phyloP scores from a whole-genome alignment of 371 early-diverging fungal species.

The Syncephalastrum contaminatum region DNA sequence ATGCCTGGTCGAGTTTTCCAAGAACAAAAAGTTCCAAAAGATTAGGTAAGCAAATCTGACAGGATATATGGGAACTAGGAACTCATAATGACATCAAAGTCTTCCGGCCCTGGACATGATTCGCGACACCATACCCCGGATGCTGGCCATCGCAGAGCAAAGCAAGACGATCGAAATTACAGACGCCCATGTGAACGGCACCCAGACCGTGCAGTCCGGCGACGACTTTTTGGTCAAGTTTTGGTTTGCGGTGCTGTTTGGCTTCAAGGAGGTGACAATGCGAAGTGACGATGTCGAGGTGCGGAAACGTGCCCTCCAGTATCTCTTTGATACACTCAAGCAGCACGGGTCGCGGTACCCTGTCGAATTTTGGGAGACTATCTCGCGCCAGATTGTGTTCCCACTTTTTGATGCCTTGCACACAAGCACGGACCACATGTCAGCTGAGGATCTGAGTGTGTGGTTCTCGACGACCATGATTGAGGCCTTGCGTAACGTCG shows the following conservation, averaged over 20 bases:
- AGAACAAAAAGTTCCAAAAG: constrained; percentile 55
- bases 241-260: constrained; percentile 87
- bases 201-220: constrained; percentile 30
- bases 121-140: constrained; percentile 46
- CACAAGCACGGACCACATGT: constrained; percentile 29
- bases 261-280: constrained; percentile 86
- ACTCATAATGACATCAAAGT: constrained; percentile 17
- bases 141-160: constrained; percentile 45
- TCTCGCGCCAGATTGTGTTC: constrained; percentile 83
- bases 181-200: constrained; percentile 27
- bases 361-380: constrained; percentile 79
- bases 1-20: constrained; percentile 80
- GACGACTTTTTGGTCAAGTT: constrained; percentile 54
- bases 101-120: constrained; percentile 58
- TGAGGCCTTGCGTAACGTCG: constrained; percentile 84
- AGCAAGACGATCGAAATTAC: constrained; percentile 36
- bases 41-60: constrained; percentile 27
- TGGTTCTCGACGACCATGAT: constrained; percentile 69
- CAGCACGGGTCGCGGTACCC: constrained; percentile 67
- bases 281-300: constrained; percentile 87
- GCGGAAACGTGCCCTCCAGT: constrained; percentile 82
- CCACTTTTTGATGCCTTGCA: constrained; percentile 87
- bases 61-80: background rate
- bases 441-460: constrained; percentile 50
- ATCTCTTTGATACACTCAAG: constrained; percentile 81